Conservation (phyloP, 2,329 filamentous ascomycete species). For the Calonectria henricotiae region DNA sequence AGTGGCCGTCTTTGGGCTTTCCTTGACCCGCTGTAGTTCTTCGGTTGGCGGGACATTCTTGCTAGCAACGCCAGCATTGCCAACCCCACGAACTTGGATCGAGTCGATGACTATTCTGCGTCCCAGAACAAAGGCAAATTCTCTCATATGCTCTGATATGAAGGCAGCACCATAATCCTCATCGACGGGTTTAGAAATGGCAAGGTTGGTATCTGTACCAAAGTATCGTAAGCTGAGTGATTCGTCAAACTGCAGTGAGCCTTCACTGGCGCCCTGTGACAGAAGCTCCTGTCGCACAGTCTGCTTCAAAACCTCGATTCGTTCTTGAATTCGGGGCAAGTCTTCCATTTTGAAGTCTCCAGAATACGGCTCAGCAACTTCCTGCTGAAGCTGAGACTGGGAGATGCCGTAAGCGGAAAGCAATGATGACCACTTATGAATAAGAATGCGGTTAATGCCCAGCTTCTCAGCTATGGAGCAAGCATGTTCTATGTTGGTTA, state of each 20-base stretch:
- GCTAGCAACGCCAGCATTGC: slow-evolving; percentile 2
- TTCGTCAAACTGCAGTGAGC: slow-evolving; percentile 60
- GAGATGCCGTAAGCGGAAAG: slow-evolving; percentile 65
- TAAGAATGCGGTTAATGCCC: slow-evolving; percentile 60
- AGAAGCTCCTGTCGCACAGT: slow-evolving; percentile 59
- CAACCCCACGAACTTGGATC: slow-evolving; percentile 51
- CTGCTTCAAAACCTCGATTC: slow-evolving; percentile 45
- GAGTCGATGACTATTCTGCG: slow-evolving; percentile 62
- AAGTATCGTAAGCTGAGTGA: slow-evolving; percentile 67
- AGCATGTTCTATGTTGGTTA: slow-evolving; percentile 60
- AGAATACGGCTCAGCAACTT: slow-evolving; percentile 57
- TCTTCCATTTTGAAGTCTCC: slow-evolving; percentile 39
- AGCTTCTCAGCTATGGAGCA: slow-evolving; percentile 61
- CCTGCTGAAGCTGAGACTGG: slow-evolving; percentile 59
- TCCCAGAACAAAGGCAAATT: slow-evolving; percentile 61
- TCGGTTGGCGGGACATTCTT: slow-evolving; percentile 2
- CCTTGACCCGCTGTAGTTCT: slow-evolving; percentile 1
- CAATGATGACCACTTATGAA: slow-evolving; percentile 62
- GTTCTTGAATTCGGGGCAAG: slow-evolving; percentile 14
- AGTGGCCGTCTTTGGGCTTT: not conserved
- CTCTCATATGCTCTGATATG: slow-evolving; percentile 57
- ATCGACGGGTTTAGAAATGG: slow-evolving; percentile 61
- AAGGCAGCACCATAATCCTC: slow-evolving; percentile 60
- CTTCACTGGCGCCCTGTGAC: slow-evolving; percentile 59
- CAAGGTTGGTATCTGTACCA: slow-evolving; percentile 61